Conservation (phyloP, 1,284 basidiomycete genomes). For the Austroboletus niveus region DNA sequence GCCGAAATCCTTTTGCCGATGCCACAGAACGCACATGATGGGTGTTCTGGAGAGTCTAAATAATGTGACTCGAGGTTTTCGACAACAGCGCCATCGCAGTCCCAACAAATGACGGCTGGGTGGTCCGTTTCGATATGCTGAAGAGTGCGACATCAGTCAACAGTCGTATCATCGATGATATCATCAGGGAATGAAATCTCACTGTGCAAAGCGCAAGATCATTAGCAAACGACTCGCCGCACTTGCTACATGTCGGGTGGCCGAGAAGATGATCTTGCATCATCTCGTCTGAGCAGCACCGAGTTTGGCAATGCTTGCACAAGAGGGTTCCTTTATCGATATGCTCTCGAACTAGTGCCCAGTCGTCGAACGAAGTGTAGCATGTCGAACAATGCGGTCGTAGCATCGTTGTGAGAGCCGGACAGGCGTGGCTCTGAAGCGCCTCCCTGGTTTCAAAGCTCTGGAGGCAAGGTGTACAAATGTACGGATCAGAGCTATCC, state of each 20-base stretch:
- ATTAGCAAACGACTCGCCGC: conserved; percentile 21
- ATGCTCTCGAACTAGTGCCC: conserved; percentile 17
- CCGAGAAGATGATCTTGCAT: conserved; percentile 27
- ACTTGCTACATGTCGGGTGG: conserved; percentile 27
- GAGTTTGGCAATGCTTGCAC: conserved; percentile 20
- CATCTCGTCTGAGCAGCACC: conserved; percentile 27
- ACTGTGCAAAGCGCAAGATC: conserved; percentile 20
- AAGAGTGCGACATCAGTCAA: background rate
- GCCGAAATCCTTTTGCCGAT: conserved; percentile 13
- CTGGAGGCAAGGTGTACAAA: conserved; percentile 18
- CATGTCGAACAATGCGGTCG: conserved; percentile 23
- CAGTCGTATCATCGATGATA: conserved; percentile 15
- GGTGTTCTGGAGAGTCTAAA: conserved; percentile 25
- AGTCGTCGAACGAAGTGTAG: conserved; percentile 24
- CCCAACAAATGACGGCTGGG: conserved; percentile 30
- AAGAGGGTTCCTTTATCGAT: conserved; percentile 11
- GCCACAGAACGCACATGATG: conserved; percentile 23
- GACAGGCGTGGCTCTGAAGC: conserved; percentile 18
- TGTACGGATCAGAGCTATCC: background rate
- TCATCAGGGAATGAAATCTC: conserved; percentile 12
- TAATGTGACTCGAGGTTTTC: conserved; percentile 28
- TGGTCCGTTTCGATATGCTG: conserved; percentile 26
- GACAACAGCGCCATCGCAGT: conserved; percentile 27
- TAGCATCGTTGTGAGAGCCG: conserved; percentile 3
- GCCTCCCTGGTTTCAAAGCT: conserved; percentile 14